Evolutionary conservation across 140 eudicot genomes (phyloP), one percentile per base, ranked within the genome.

Genomic region (Anethum foeniculum): DNA sequence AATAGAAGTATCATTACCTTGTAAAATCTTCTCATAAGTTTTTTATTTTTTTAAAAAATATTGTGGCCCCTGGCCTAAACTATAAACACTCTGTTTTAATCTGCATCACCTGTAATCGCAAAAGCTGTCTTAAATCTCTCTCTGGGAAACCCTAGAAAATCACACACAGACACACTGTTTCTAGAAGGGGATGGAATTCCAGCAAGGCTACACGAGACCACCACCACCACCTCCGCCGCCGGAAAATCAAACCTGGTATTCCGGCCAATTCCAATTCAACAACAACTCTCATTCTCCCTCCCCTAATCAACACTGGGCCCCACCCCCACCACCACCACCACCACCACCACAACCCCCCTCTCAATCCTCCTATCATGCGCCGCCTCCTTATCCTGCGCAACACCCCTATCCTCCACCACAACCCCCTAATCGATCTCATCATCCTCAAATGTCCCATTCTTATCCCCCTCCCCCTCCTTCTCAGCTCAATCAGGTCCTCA

Each of bases 221-320:
- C 88, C 91, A 4, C 88, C 91, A 25, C 90, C 93, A 1, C 86
- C 89, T n/a, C 79, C 95, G 1, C 80, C 93, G 82, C 86, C 83
- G 79, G 90, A 86, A n/a, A 77, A 88, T 84, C 90, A 85, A 69
- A 14, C 78, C 77, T 86, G 86, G 86, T 81, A 62, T 47, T 73
- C 89, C 86, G 87, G 88, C 72, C 97, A 87, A 73, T 90, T 89
- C 10, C 96, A 89, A 71, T 93, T 85, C 90, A 86, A 47, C 51
- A 46, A 46, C 52, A 12, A 80, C 69, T 80, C 80, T 9, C 83
- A 80, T 81, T 67, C 86, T 39, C 90, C 91, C 23, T 77, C 80
- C 38, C 78, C 27, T 79, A 84, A 9, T 82, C 84, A 60, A 16
- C 97, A 87, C 77, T 86, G 93, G 93, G 74, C 82, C n/a, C 90